Percentiles rank a stretch among this genome's conserved stretches.
phyloP scores from a whole-genome alignment of 1,284 basidiomycete species.

The Puccinia coronata region DNA sequence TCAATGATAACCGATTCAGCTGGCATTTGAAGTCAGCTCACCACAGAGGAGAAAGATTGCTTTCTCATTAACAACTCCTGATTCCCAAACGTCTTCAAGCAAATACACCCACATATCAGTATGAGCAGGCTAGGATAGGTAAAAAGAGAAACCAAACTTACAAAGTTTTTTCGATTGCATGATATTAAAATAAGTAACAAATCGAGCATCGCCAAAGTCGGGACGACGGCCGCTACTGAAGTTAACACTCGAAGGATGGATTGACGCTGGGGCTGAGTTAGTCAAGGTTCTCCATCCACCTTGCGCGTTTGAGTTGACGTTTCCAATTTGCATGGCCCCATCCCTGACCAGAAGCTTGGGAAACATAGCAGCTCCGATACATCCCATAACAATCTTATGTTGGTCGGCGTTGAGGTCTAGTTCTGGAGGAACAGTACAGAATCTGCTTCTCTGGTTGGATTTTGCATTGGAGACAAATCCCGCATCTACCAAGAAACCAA shows the following conservation, averaged over 20 bases:
- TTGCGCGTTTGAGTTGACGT: constrained; percentile 54
- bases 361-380: constrained; percentile 82
- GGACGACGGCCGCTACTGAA: constrained; percentile 63
- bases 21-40: constrained; percentile 72
- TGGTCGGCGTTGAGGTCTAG: constrained; percentile 70
- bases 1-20: constrained; percentile 54
- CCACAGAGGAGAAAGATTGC: constrained; percentile 84
- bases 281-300: constrained; percentile 75
- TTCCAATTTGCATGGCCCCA: constrained; percentile 33
- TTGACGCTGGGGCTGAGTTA: constrained; percentile 79
- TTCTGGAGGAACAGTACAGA: constrained; percentile 73
- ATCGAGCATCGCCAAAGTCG: constrained; percentile 71
- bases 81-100: constrained; percentile 82
- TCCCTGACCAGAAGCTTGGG: constrained; percentile 85
- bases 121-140: not conserved
- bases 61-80: constrained; percentile 81
- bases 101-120: not conserved
- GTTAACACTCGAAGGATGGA: constrained; percentile 92
- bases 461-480: constrained; percentile 55
- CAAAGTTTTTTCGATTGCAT: constrained; percentile 89
- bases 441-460: constrained; percentile 63
- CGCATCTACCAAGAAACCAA: constrained; percentile 48
- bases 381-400: constrained; percentile 72
- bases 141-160: constrained; percentile 44
- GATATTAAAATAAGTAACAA: constrained; percentile 83